Base-by-base conservation (phyloP, 148 eudicot species). In the Arbutus unedo region DNA sequence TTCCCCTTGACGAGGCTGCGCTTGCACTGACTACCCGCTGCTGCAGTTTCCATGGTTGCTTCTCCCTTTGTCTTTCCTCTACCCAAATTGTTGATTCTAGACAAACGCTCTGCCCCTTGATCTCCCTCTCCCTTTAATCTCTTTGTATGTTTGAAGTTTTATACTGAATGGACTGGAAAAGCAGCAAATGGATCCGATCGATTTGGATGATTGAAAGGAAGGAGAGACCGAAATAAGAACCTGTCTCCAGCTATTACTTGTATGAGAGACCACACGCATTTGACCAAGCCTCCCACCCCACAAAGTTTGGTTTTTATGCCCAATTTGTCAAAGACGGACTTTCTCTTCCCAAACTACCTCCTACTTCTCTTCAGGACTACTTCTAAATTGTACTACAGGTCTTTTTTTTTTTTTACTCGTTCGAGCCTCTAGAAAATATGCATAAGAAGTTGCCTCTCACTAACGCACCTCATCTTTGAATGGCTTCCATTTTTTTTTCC, bases 221-320 rank as follows among this genome's bases (percentile, higher is more conserved):
- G 9, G 9, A 62, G 38, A 38, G 38, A 21, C 68, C 31, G 68
- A 8, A 31, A 31, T 31, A 31, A 31, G 38, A 31, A 31, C 38
- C 38, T 31, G 38, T 31, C 38, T 31, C 38, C 1, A 31, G 38
- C 38, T 31, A 31, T 31, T 31, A 31, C 38, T 31, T 31, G 38
- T 31, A 31, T 31, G 25, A 79, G 9, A 66, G 82, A 67, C 16
- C n/a, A 81, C 82, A 50, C 82, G 82, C 66, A 81, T 68, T 80
- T 80, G 75, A 81, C 76, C 4, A 64, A 14, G 38, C 38, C 38
- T 31, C 38, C 38, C 38, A 31, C 38, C 38, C 4, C 66, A 0
- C 10, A n/a, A 11, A 43, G 71, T 64, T 64, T 0, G 70, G 57
- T 54, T 25, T 66, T 64, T 23, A 8, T 64, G 41, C 3, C 14